phyloP scores from a whole-genome alignment of 345 rosid genomes.

The Theobroma cacao region DNA sequence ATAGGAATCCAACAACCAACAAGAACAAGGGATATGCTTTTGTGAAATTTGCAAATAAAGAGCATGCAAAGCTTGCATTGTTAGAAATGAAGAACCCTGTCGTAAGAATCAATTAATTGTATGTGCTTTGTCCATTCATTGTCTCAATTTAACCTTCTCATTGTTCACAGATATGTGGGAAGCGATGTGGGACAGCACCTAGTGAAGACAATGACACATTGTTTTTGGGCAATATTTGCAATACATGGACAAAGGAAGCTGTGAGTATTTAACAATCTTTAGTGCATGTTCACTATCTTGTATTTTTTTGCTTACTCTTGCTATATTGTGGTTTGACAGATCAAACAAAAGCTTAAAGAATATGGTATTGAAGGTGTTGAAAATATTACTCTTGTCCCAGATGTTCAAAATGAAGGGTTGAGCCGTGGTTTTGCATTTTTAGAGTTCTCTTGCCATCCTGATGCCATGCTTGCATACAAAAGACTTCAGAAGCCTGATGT shows the following conservation, averaged over 20 bases:
- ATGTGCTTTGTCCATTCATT: not conserved
- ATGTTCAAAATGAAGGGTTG: constrained; percentile 57
- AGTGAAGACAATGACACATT: constrained; percentile 67
- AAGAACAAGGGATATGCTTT: constrained; percentile 67
- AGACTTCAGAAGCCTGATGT: constrained; percentile 70
- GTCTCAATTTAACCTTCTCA: constrained; percentile 1
- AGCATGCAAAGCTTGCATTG: constrained; percentile 53
- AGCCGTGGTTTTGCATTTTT: constrained; percentile 75
- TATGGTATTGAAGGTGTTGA: constrained; percentile 54
- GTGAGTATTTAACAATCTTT: constrained; percentile 36
- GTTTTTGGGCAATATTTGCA: constrained; percentile 64
- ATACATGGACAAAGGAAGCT: constrained; percentile 72
- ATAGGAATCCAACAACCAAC: constrained; percentile 38
- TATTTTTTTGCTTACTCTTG: constrained; percentile 19
- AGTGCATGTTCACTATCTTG: not conserved
- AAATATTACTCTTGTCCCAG: constrained; percentile 53
- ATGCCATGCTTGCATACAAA: constrained; percentile 63
- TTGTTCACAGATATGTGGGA: constrained; percentile 51
- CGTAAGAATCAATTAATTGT: constrained; percentile 29
- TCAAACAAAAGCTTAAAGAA: constrained; percentile 54
- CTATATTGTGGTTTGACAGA: constrained; percentile 32
- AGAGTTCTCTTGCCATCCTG: constrained; percentile 58
- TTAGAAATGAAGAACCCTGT: constrained; percentile 63
- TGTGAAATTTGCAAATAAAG: constrained; percentile 57
- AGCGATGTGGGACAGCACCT: constrained; percentile 62